Evolutionary conservation across 495 filamentous ascomycete genomes (phyloP), one percentile per base, ranked within the genome.

Genomic region (Penicillium samsonianum): DNA sequence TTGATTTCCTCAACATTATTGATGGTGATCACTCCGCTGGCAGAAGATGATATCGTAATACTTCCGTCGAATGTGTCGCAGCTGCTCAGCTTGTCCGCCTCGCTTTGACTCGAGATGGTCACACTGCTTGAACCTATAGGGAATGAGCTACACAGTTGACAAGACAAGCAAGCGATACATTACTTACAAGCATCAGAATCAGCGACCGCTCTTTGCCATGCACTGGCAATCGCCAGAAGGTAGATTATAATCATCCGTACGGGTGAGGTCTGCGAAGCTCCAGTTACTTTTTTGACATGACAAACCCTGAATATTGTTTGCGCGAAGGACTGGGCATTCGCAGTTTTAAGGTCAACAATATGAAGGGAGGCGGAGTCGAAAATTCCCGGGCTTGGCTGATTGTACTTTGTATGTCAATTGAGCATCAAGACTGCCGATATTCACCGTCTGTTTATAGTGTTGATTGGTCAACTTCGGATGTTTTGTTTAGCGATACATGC

Each of bases 91-190:
- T 53, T 57, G 42, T 66, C 53, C 1, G 65, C 72, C 49, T 73
- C 70, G 26, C 47, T 59, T 65, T 75, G 72, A 50, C 43, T 61
- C 31, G 60, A 55, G 37, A 73, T 73, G 14, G 55, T 66, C 16
- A 65, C 48, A 54, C 58, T 63, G 46, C 43, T 64, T 38, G 64
- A 57, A 35, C 69, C 69, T 74, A 55, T 33, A 20, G 1, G 20
- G 16, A 10, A 37, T 54, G 17, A 54, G 52, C 41, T n/a, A 50
- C 8, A 17, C 20, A 10, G 0, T 25, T n/a, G 9, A 5, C 9
- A 31, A 9, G 17, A 4, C 0, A 22, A 31, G 11, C 3, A 26
- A 30, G 16, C 19, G 9, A 10, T 38, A 25, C 0, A 17, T 7
- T 4, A 44, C 41, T 45, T 23, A 54, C 52, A 54, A 9, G 14